A percentile compares a stretch with the other conserved stretches of the same genome.
phyloP scores from a whole-genome alignment of 2,329 filamentous ascomycete genomes.

The Dryadomyces quercus-mongolicae region DNA sequence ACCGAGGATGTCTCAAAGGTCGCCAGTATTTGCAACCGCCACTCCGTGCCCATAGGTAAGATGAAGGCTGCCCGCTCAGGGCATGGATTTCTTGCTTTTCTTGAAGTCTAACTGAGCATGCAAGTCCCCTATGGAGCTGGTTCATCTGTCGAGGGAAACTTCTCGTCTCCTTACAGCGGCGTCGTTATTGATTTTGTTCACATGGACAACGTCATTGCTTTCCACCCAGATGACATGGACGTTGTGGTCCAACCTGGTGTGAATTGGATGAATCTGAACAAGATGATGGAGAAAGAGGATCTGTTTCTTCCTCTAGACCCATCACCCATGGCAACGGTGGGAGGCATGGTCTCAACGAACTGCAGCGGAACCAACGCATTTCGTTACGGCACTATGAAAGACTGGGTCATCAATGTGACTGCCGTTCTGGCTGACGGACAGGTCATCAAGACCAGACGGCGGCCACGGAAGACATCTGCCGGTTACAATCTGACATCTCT shows the following conservation, averaged over 20 bases:
- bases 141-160: constrained; percentile 69
- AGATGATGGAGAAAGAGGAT: constrained; percentile 51
- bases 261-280: constrained; percentile 69
- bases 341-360: constrained; percentile 61
- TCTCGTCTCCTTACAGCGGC: constrained; percentile 58
- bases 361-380: constrained; percentile 50
- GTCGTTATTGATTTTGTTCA: constrained; percentile 65
- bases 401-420: constrained; percentile 55
- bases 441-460: constrained; percentile 40
- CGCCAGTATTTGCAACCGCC: constrained; percentile 48
- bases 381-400: constrained; percentile 64
- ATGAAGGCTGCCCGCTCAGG: too few species aligned
- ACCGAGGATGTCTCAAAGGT: constrained; percentile 54
- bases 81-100: too few species aligned
- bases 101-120: neutral
- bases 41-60: constrained; percentile 54
- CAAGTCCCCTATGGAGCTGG: constrained; percentile 36
- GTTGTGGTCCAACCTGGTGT: constrained; percentile 61
- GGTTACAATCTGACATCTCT: constrained; percentile 60
- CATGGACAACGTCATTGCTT: constrained; percentile 58
- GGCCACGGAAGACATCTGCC: constrained; percentile 57
- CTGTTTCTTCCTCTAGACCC: constrained; percentile 81
- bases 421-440: constrained; percentile 51
- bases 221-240: constrained; percentile 58
- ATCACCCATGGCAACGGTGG: constrained; percentile 73